Evolutionary conservation across 2,329 filamentous ascomycete species (phyloP), one percentile per base, ranked within the genome.

Genomic region (Hymenoscyphus repandus): DNA sequence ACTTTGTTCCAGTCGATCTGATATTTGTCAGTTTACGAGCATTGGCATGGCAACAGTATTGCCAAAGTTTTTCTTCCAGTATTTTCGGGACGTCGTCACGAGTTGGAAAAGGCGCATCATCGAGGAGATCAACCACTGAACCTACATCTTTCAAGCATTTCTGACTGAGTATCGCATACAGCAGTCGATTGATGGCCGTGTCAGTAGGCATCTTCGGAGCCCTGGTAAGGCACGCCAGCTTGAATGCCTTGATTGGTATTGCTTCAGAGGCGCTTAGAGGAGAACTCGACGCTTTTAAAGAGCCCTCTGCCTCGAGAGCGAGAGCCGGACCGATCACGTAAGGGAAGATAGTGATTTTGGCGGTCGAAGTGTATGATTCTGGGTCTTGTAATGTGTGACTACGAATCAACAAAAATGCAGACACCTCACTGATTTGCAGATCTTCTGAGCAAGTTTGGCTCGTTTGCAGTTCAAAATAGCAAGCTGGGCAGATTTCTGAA

Each of bases 121-220:
- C 22, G 15, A 38, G n/a, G 15, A 31, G 20, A 51, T 32, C 33
- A 33, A 27, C 48, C 34, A 33, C 17, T 34, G 7, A 36, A 55
- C 70, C 55, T 62, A 76, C 75, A 42, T 70, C 69, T 64, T 76
- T 77, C 31, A 79, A 63, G 55, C 77, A 75, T 45, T 79, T 67
- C 57, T 80, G 77, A 55, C 75, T 78, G 56, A 79, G 66, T 46
- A 80, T 79, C 18, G 73, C 70, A 60, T 77, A 79, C n/a, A 78
- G 68, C 52, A 80, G 76, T 36, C 72, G 74, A 32, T 70, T 69
- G 15, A 72, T 77, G 44, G 74, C 70, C 46, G 67, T 71, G 54
- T 79, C 76, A 5, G 69, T 73, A 27, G 74, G 69, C 68, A 66
- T 66, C 22, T 22, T 72, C 45, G 50, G 41, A 51, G 61, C 66